A percentile compares a stretch with the other conserved stretches of the same genome.
These are phyloP conservation scores for Pontederia crassipes DNA, from an alignment of 176 grass and related monocot genomes.

Conservation along the genomic window DNA sequence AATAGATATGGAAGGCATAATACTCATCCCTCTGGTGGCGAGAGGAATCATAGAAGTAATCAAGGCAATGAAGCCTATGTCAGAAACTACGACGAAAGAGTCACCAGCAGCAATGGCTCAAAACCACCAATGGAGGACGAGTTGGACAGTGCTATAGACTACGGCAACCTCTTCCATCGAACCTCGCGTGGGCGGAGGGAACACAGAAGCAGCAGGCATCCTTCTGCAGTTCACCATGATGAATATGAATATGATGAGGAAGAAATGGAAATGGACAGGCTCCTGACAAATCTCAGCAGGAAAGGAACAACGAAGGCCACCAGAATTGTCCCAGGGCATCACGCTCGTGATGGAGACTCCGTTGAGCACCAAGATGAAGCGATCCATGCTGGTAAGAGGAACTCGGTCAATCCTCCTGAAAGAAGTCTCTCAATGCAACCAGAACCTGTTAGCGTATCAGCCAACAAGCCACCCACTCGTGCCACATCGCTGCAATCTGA, in stretches of 20 bases:
- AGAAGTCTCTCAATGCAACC: slow-evolving; percentile 20
- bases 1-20: background rate
- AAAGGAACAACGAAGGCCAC: slow-evolving; percentile 47
- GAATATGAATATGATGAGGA: slow-evolving; percentile 45
- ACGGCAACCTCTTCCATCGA: slow-evolving; percentile 55
- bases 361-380: background rate
- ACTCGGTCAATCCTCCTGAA: slow-evolving; percentile 14
- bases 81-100: slow-evolving; percentile 25
- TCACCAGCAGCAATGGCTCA: background rate
- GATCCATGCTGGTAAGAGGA: background rate
- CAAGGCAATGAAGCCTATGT: slow-evolving; percentile 18
- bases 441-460: slow-evolving; percentile 16
- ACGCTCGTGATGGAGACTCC: slow-evolving; percentile 1
- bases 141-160: slow-evolving; percentile 41
- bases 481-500: slow-evolving; percentile 40
- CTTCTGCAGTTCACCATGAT: slow-evolving; percentile 16
- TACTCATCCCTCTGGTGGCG: slow-evolving; percentile 16
- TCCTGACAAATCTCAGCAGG: slow-evolving; percentile 66
- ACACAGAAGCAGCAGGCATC: slow-evolving; percentile 30
- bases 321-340: slow-evolving; percentile 9
- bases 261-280: slow-evolving; percentile 59
- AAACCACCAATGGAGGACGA: slow-evolving; percentile 26
- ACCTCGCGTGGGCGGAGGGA: slow-evolving; percentile 30
- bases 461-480: background rate
- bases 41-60: slow-evolving; percentile 31